Evolutionary conservation across 2,329 filamentous ascomycete species (phyloP), one percentile per base, ranked within the genome.

Genomic region (Cyclaneusma minus): DNA sequence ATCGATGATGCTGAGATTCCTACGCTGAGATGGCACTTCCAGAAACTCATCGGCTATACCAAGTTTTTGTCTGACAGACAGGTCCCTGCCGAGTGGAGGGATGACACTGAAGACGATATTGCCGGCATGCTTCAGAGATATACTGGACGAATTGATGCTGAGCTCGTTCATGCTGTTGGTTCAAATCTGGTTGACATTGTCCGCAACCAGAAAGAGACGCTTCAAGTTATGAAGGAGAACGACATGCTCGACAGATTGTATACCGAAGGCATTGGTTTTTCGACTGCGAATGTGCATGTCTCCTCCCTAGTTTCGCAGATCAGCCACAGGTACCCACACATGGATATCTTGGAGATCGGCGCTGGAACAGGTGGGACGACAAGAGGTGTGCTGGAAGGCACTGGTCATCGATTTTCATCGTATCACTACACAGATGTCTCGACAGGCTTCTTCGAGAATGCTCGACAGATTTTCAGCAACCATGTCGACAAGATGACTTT

Each of bases 341-440:
- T 50, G 4, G 38, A 42, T 3, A 41, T 56, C 14, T 40, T 56
- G 2, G 52, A 57, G 27, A 40, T 55, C 16, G 56, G 56, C 10
- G 56, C 52, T 7, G 59, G 59, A 2, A 58, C 54, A 3, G 58
- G 56, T 3, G 49, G 47, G 7, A 45, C 55, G 0, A 62, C 58
- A 0, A 36, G 43, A 3, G 29, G 27, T 2, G 38, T 61, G 4
- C 36, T 62, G 3, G 27, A 37, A 3, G 24, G 27, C 3, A 32
- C 59, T 8, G 45, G 40, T 1, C 8, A 35, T 10, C 6, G 30
- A 3, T 55, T 52, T 23, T 35, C 42, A 3, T 47, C 44, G 2
- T 64, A 62, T 35, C 56, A 52, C 1, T 64, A 46, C 38, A 62
- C 60, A 0, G 58, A 62, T 29, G 49, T 60, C 8, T 52, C 51